Base-by-base conservation (phyloP, 495 filamentous ascomycete species). In the Hyaloscypha finlandica region DNA sequence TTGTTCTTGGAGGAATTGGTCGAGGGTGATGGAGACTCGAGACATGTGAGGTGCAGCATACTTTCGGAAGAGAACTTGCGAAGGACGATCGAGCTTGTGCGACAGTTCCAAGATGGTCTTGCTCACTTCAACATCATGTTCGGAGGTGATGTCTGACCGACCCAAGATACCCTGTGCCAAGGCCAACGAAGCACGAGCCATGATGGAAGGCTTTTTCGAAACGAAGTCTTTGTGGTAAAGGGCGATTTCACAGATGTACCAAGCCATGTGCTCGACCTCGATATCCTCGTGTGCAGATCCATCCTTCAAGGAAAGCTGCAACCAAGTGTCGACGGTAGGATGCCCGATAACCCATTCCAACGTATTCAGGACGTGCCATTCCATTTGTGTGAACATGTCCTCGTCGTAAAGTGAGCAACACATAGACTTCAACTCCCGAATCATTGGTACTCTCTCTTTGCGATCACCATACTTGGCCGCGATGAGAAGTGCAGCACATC, bases 321-420 rank as follows among this genome's bases (percentile, higher is more conserved):
- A 83, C 79, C 97, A 99, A 74, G 86, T 89, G 76, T 98, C 94
- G 62, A 97, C 91, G 35, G 95, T 97, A 1, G 95, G 93, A 81
- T 97, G 94, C 51, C 95, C 95, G 70, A 99, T 89, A 70, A 89
- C 87, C 96, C 96, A 99, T 67, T 92, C 90, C 66, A 99, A 84
- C n/a, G 95, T 98, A 79, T 96, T 93, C 71, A 99, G 84, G 11
- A 99, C 95, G 77, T 99, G 95, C 94, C 96, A 97, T 77, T 99
- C 95, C 96, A 99, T 98, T 79, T 99, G 95, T 19, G 92, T 94
- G 80, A 99, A 99, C 95, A 99, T 98, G 75, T 97, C 95, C 16
- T 97, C 94, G 76, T 99, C 95, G 77, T 99, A 99, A 30, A 97
- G 86, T 20, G 90, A 92, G 82, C 96, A 98, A 82, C 95, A 99